Evolutionary conservation across 2,329 filamentous ascomycete genomes (phyloP).

Genomic region (Aspergillus pseudoviridinutans): DNA sequence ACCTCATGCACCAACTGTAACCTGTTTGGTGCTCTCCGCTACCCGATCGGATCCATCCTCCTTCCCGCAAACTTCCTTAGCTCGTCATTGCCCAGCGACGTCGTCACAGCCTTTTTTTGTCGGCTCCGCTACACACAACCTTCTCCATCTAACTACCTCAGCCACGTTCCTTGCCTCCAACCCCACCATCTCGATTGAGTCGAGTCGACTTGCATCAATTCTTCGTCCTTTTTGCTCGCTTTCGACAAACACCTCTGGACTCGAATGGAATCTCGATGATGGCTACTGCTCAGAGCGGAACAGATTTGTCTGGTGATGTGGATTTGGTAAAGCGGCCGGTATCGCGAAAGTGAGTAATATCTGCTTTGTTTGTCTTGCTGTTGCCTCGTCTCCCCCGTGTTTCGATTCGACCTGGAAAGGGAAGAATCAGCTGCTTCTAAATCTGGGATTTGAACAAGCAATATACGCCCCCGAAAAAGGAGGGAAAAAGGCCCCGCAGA

Average conservation of each 20-base stretch:
- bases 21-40: slow-evolving; percentile 14
- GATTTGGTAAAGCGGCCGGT: slow-evolving; percentile 57
- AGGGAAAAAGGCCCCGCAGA: too few relatives aligned
- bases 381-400: not conserved
- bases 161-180: slow-evolving; percentile 1
- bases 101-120: slow-evolving; percentile 20
- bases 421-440: not conserved
- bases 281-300: slow-evolving; percentile 44
- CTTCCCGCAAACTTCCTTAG: slow-evolving; percentile 37
- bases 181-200: not conserved
- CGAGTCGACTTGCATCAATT: slow-evolving; percentile 1
- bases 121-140: slow-evolving; percentile 9
- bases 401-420: not conserved
- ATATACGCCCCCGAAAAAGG: not conserved
- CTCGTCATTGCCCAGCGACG: slow-evolving; percentile 25
- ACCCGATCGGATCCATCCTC: slow-evolving; percentile 21
- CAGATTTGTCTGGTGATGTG: slow-evolving; percentile 50
- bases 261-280: slow-evolving; percentile 40
- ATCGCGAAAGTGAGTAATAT: slow-evolving; percentile 52
- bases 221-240: slow-evolving; percentile 4
- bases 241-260: slow-evolving; percentile 10
- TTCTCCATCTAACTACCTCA: slow-evolving; percentile 5
- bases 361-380: slow-evolving; percentile 6
- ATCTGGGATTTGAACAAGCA: not conserved
- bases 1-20: not conserved